These are phyloP conservation scores for Xanthoparmelia taractica DNA, from an alignment of 495 filamentous ascomycete genomes.

Conservation along the genomic window DNA sequence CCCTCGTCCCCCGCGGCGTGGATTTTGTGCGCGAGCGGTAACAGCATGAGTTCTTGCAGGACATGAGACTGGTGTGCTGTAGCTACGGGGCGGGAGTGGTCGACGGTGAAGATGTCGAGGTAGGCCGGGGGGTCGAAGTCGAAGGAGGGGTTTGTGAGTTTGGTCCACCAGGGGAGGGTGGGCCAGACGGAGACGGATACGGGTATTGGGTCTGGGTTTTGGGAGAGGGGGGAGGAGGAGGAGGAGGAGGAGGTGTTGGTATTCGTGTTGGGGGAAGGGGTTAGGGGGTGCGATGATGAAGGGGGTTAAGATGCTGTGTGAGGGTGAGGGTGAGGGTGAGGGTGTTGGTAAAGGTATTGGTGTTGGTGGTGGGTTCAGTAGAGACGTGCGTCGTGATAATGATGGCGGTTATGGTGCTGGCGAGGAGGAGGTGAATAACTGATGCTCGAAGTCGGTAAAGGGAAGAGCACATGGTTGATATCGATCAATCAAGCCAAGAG, in stretches of 20 bases:
- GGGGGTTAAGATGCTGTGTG: too few relatives aligned
- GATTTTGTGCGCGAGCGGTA: background rate
- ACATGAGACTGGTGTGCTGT: background rate
- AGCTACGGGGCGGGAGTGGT: background rate
- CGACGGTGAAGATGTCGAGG: background rate
- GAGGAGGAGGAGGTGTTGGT: background rate
- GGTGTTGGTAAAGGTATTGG: too few relatives aligned
- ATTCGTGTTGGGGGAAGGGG: too few relatives aligned
- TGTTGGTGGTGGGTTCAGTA: background rate
- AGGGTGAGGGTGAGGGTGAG: too few relatives aligned
- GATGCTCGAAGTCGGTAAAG: too few relatives aligned
- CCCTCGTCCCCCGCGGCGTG: too few relatives aligned
- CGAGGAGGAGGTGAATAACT: too few relatives aligned
- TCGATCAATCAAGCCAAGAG: too few relatives aligned
- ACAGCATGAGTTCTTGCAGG: background rate
- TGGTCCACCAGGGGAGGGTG: conserved; percentile 1
- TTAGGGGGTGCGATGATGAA: too few relatives aligned
- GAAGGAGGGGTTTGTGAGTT: background rate
- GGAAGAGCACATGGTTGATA: too few relatives aligned
- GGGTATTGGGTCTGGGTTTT: background rate
- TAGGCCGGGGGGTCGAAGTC: background rate
- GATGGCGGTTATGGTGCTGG: too few relatives aligned
- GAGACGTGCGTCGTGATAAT: background rate
- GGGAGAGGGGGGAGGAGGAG: background rate
- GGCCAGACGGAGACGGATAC: background rate